Percentiles rank a stretch among this genome's conserved stretches.
Evolutionary conservation across 208 protist genomes (phyloP).

Genomic region (Trypanosoma scelopori): DNA sequence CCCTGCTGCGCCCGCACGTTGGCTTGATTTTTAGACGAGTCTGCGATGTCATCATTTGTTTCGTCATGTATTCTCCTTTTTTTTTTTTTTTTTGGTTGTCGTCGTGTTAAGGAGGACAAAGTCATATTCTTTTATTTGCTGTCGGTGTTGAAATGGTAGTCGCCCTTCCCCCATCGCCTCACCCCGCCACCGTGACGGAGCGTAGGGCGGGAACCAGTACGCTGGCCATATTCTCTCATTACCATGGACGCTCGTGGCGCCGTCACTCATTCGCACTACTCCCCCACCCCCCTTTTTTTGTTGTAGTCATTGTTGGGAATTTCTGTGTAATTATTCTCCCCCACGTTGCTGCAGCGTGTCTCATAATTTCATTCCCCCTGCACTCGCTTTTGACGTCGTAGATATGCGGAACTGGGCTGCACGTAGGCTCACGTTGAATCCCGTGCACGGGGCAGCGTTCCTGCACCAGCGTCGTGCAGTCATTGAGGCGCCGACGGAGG

Average conservation of each 20-base stretch:
- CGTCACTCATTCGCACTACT: too few species aligned
- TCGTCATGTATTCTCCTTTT: slow-evolving; percentile 13
- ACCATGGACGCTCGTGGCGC: too few species aligned
- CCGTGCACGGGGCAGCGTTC: neutral
- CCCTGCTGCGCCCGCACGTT: neutral
- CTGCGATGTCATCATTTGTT: neutral
- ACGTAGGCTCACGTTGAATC: neutral
- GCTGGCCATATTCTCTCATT: too few species aligned
- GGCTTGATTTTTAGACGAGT: neutral
- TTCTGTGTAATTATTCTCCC: neutral
- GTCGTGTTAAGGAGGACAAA: neutral
- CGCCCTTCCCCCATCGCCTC: neutral
- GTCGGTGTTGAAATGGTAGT: neutral
- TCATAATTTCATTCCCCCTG: slow-evolving; percentile 7
- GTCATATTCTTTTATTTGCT: neutral
- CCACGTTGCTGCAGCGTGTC: neutral
- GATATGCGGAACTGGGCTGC: slow-evolving; percentile 21
- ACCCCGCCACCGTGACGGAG: neutral
- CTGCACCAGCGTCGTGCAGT: slow-evolving; percentile 24
- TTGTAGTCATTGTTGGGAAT: too few species aligned
- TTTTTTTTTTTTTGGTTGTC: neutral
- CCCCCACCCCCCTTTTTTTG: too few species aligned
- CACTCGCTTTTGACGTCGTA: neutral
- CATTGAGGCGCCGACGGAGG: slow-evolving; percentile 47
- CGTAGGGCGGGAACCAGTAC: too few species aligned